Percentiles rank a stretch among this genome's conserved stretches.
These are phyloP conservation scores for Quercus variabilis DNA, from an alignment of 306 rosid genomes.

Conservation along the genomic window DNA sequence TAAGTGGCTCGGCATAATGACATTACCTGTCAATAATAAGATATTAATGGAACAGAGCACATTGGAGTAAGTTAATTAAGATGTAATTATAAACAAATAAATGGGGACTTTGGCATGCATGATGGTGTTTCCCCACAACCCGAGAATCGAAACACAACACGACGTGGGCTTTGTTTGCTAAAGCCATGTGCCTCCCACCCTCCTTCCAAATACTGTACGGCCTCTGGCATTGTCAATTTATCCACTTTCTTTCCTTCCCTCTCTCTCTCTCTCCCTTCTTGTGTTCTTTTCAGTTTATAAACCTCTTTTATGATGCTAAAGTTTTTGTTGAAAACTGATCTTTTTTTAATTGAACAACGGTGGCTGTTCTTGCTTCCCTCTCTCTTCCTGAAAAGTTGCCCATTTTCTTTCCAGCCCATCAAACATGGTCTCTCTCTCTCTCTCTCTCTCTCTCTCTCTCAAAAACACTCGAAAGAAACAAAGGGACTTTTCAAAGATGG, in stretches of 20 bases:
- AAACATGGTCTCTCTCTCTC: conserved; percentile 33
- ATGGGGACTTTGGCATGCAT: conserved; percentile 65
- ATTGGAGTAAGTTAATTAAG: conserved; percentile 34
- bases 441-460: conserved; percentile 10
- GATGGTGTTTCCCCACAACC: conserved; percentile 65
- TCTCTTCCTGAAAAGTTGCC: conserved; percentile 57
- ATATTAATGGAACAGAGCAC: conserved; percentile 22
- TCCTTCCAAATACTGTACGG: conserved; percentile 33
- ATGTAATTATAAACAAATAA: conserved; percentile 61
- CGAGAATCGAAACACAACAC: conserved; percentile 54
- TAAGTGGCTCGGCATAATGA: conserved; percentile 80
- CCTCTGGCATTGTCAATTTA: not conserved
- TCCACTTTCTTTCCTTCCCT: not conserved
- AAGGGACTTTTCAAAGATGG: conserved; percentile 29
- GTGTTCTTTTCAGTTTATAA: conserved; percentile 5
- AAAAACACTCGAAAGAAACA: conserved; percentile 20
- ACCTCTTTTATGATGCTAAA: not conserved
- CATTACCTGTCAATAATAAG: conserved; percentile 50
- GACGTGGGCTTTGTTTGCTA: conserved; percentile 61
- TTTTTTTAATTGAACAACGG: conserved; percentile 24
- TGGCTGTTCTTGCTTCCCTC: conserved; percentile 35
- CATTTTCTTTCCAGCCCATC: conserved; percentile 53
- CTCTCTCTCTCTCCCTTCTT: not conserved
- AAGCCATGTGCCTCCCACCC: conserved; percentile 86
- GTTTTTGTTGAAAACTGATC: not conserved